These are phyloP conservation scores for Yarrowia bubula DNA, from an alignment of 805 yeast genomes.

Conservation along the genomic window DNA sequence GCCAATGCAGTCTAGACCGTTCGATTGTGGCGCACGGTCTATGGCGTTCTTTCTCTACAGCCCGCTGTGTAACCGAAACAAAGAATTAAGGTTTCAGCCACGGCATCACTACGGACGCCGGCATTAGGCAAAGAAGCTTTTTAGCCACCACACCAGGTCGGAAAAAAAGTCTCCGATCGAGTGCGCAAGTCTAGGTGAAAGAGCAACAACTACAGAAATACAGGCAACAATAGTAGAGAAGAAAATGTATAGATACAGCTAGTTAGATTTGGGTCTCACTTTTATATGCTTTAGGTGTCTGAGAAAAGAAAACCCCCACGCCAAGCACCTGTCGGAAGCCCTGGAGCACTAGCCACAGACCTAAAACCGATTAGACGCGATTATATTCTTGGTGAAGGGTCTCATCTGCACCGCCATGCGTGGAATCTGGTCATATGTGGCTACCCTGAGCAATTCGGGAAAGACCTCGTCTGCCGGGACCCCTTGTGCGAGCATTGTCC, in stretches of 20 bases:
- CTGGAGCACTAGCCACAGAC: conserved; percentile 22
- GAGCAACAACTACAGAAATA: not conserved
- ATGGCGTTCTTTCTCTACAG: not conserved
- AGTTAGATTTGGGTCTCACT: not conserved
- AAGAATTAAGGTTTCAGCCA: conserved; percentile 10
- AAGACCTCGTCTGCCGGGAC: conserved; percentile 14
- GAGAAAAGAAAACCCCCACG: not conserved
- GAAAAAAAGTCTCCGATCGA: not conserved
- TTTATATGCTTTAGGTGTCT: not conserved
- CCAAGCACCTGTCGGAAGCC: not conserved
- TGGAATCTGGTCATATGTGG: conserved; percentile 23
- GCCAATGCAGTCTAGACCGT: conserved; percentile 18
- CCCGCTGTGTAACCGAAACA: not conserved
- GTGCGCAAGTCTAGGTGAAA: not conserved
- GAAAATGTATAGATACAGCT: not conserved
- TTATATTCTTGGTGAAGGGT: conserved; percentile 15
- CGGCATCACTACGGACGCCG: conserved; percentile 3
- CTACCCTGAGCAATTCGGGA: conserved; percentile 16
- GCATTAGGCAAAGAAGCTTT: not conserved
- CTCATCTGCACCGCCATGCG: conserved; percentile 26
- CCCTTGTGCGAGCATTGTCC: conserved; percentile 17
- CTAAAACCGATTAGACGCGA: conserved; percentile 25
- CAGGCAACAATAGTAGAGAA: not conserved
- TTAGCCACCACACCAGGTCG: conserved; percentile 7
- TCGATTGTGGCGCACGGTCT: conserved; percentile 18